Base-by-base conservation (phyloP, 225 moss, liverwort and hornwort genomes). In the Antitrichia curtipendula region DNA sequence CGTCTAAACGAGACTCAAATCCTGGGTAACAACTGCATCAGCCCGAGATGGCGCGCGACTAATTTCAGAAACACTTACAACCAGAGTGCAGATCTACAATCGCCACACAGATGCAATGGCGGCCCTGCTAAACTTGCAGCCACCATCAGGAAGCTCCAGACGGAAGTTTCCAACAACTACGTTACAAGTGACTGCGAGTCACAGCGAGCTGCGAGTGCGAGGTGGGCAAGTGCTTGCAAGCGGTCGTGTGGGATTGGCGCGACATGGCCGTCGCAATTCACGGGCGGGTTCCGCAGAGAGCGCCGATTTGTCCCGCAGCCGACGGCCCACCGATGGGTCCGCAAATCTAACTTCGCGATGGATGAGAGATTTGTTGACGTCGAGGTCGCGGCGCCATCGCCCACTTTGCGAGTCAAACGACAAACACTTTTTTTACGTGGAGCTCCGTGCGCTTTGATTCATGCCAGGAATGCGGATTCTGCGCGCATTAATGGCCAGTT, bases 271-370 rank as follows among this genome's bases (percentile, higher is more conserved):
- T 85, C 92, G 86, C 62, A 81, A 92, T 86, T 92, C 87, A 88
- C 91, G 90, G 87, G n/a, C 74, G 72, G 34, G 52, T 58, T 52
- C 43, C 40, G 8, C 82, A 81, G 41, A 87, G 90, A 58, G 87
- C 92, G 92, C 92, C 92, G 84, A 90, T 85, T 80, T 4, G 77
- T 82, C 64, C 92, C 92, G 90, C 58, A 89, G 88, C 88, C 84
- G 85, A 90, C 88, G 92, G 88, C 77, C 88, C 87, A 87, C 91
- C 89, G 87, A 87, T 81, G 57, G 56, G 53, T 57, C n/a, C 65
- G 38, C 27, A 52, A 29, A 64, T 88, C 80, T 83, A 85, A 78
- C 28, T 78, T 78, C 57, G 12, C 34, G 36, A 49, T 32, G 63
- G 47, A 49, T 34, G 63, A 32, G 49, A 81, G 34, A 63, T 63